Base-by-base conservation (phyloP, 192 early-diverging fungal species). In the Phycomyces nitens region DNA sequence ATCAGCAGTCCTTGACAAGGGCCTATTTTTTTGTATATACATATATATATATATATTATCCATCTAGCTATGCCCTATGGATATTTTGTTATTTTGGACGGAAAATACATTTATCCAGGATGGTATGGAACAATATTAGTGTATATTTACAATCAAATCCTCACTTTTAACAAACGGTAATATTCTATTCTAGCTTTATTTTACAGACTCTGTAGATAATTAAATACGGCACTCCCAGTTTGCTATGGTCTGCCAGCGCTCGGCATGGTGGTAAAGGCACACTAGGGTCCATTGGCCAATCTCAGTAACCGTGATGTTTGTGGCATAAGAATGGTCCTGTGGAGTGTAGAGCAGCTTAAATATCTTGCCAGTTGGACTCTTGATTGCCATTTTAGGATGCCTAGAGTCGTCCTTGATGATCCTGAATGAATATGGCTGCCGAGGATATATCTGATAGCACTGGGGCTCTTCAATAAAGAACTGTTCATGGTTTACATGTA, bases 381-480 rank as follows among this genome's bases (percentile, higher is more conserved):
- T 64, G n/a, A 75, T 56, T 7, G 68, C 68, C 42, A 75, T 27
- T 34, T 75, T 75, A 20, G 65, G 64, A 62, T 77, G 73, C 21
- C 21, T 14, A 51, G 7, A 22, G 9, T 66, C 56, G 5, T 66
- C 71, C 1, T 58, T 64, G 1, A 71, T 63, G 10, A 82, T 58
- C 40, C 68, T 44, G 20, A 82, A 82, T 23, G 65, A 60, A 64
- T 80, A 82, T 1, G 65, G 73, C 42, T 82, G 81, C 27, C 75
- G 67, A 16, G 71, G 76, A 22, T 77, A 79, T 4, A 82, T 65
- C 14, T 58, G 20, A 23, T 82, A 72, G 1, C 75, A 66, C 53
- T 82, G 80, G 0, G 80, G 80, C 12, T 79, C 68, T 40, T 79
- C 74, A 15, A 82, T 54, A 34, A 80, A 79, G 50, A 82, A 82